Percentiles rank a stretch among this genome's conserved stretches.
Conservation (phyloP, 2,329 filamentous ascomycete genomes). For the Hymenotorrendiella dingleyae region DNA sequence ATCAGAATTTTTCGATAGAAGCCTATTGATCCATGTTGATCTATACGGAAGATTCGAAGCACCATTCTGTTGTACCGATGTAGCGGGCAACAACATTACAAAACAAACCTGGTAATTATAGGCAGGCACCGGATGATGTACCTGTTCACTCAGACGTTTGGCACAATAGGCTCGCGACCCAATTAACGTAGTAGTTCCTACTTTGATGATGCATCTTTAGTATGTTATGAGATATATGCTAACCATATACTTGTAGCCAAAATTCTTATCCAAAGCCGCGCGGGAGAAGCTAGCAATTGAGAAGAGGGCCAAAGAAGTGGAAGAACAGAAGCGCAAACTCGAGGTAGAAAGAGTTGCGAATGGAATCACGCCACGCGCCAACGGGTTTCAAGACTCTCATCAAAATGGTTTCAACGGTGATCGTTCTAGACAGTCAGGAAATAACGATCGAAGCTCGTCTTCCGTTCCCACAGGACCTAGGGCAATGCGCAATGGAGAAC, state of each 20-base stretch:
- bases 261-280: conserved; percentile 78
- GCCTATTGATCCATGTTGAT: no score
- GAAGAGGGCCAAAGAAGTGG: conserved; percentile 66
- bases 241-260: conserved; percentile 48
- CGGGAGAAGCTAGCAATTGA: conserved; percentile 75
- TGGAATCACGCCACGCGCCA: conserved; percentile 13
- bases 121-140: no score
- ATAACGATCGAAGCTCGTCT: conserved; percentile 23
- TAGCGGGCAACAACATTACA: no score
- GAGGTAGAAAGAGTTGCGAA: conserved; percentile 27
- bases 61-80: no score
- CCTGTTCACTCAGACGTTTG: no score
- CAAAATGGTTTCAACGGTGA: conserved; percentile 17
- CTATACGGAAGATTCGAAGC: no score
- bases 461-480: conserved; percentile 66
- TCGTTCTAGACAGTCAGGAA: conserved; percentile 16
- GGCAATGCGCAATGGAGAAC: conserved; percentile 51
- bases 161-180: no score
- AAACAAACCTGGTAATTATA: no score
- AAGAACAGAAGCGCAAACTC: conserved; percentile 50
- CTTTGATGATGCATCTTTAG: no score
- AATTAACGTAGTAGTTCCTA: no score
- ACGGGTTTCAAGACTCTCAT: conserved; percentile 19
- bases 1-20: no score
- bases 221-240: conserved; percentile 18